A percentile compares a stretch with the other conserved stretches of the same genome.
These are phyloP conservation scores for Zygosaccharomyces lentus DNA, from an alignment of 805 yeast genomes.

Conservation along the genomic window DNA sequence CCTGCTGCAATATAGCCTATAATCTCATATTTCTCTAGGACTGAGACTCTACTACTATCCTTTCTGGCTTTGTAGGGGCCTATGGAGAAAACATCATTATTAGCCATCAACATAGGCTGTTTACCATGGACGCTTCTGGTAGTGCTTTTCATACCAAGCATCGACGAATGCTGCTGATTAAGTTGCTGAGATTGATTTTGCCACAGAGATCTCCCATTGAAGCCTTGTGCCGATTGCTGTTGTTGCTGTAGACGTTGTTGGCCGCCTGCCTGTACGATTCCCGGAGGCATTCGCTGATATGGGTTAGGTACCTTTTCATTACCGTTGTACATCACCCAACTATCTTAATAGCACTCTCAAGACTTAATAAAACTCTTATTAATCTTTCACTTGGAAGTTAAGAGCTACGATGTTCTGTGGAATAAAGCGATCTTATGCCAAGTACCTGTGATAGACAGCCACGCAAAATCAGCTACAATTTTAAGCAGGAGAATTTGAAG, in stretches of 20 bases:
- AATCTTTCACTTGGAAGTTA: background rate
- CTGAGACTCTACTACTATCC: constrained; percentile 65
- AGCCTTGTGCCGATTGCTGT: constrained; percentile 11
- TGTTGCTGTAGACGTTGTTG: constrained; percentile 16
- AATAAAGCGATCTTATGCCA: background rate
- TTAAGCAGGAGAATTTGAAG: background rate
- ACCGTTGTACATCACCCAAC: constrained; percentile 12
- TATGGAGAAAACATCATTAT: constrained; percentile 49
- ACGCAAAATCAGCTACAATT: background rate
- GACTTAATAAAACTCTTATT: background rate
- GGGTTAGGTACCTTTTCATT: constrained; percentile 11
- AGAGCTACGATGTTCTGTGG: background rate
- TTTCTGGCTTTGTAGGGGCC: constrained; percentile 58
- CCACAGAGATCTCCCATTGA: constrained; percentile 19
- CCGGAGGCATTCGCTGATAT: constrained; percentile 13
- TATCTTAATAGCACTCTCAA: background rate
- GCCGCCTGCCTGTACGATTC: constrained; percentile 11
- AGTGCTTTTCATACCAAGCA: constrained; percentile 8
- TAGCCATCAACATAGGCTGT: constrained; percentile 50
- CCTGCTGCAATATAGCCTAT: constrained; percentile 98
- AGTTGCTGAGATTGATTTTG: constrained; percentile 15
- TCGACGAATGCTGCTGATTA: constrained; percentile 8
- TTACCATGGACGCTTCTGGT: constrained; percentile 25
- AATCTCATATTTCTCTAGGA: constrained; percentile 79
- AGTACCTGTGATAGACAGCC: background rate